A percentile compares a stretch with the other conserved stretches of the same genome.
phyloP scores from a whole-genome alignment of 768 basidiomycete species.

The Trametes gibbosa region DNA sequence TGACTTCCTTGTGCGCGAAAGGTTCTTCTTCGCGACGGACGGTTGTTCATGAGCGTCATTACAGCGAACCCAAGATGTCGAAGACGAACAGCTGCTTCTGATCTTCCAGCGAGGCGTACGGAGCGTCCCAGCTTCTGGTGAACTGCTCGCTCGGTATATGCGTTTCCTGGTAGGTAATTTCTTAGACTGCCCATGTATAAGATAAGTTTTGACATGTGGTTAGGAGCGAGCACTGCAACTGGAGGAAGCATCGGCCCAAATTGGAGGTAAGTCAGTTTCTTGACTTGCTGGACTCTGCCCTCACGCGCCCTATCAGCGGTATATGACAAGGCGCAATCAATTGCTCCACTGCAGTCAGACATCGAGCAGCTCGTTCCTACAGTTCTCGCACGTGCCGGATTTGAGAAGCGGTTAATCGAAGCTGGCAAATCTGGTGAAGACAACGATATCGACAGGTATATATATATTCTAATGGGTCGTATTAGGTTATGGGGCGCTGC shows the following conservation, averaged over 20 bases:
- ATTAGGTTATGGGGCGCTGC: conserved; percentile 46
- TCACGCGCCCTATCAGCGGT: conserved; percentile 41
- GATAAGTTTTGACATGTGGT: conserved; percentile 15
- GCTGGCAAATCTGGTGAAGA: conserved; percentile 40
- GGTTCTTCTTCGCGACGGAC: neutral
- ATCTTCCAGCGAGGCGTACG: conserved; percentile 57
- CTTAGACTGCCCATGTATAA: neutral
- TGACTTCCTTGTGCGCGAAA: conserved; percentile 58
- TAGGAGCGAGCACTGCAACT: conserved; percentile 40
- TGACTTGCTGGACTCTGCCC: neutral
- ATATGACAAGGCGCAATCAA: conserved; percentile 54
- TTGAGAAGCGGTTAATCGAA: conserved; percentile 55
- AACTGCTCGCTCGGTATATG: conserved; percentile 77
- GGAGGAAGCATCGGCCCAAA: conserved; percentile 31
- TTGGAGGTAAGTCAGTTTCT: conserved; percentile 5
- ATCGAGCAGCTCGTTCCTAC: conserved; percentile 65
- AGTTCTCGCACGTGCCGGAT: conserved; percentile 62
- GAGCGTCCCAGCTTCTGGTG: conserved; percentile 74
- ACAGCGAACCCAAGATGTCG: conserved; percentile 48
- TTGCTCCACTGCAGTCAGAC: conserved; percentile 53
- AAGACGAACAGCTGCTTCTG: conserved; percentile 40
- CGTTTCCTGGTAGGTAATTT: conserved; percentile 54
- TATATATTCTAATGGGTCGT: neutral
- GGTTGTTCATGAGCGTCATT: neutral
- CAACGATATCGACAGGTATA: neutral